Base-by-base conservation (phyloP, 2,329 filamentous ascomycete species). In the Nannizziopsis barbatae region DNA sequence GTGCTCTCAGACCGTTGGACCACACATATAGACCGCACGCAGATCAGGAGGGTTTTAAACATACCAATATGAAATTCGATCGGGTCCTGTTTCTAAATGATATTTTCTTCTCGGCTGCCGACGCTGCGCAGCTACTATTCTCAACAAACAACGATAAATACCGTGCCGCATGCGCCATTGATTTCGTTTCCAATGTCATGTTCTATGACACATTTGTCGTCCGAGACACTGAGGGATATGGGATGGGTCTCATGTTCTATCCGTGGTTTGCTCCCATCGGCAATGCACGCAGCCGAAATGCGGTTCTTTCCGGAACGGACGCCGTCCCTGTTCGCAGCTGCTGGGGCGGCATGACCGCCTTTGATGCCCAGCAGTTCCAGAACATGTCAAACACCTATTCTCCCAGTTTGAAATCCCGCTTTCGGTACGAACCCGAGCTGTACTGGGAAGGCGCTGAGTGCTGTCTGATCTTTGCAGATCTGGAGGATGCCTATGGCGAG, bases 191-290 rank as follows among this genome's bases (percentile, higher is more conserved):
- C 18, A 52, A 44, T 12, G 33, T 44, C 9, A 39, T 52, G 43
- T 52, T 52, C 20, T 52, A 52, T 20, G 50, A 52, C 37, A 42
- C 50, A 3, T 52, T 52, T 27, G 50, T 52, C 14, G 50, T 52
- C 10, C 32, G 50, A 35, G 50, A 52, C 35, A 38, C 37, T n/a
- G 39, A 49, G 17, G 50, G 50, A n/a, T 43, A 50, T 41, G 42
- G 47, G 11, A 50, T 49, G 37, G 50, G 50, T 12, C 18, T 52
- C 17, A 46, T 46, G 50, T 43, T 50, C 17, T 52, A 44, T 30
- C 50, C 50, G 10, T 52, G 50, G 50, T 52, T 52, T 31, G 31
- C 47, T 9, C 43, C 50, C 6, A 33, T 33, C 9, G 50, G 43
- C 8, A 42, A 22, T 30, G 42, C 50, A 4, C 17, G 38, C 31